Base-by-base conservation (phyloP, 495 filamentous ascomycete species). In the Barbatosphaeria neglecta region DNA sequence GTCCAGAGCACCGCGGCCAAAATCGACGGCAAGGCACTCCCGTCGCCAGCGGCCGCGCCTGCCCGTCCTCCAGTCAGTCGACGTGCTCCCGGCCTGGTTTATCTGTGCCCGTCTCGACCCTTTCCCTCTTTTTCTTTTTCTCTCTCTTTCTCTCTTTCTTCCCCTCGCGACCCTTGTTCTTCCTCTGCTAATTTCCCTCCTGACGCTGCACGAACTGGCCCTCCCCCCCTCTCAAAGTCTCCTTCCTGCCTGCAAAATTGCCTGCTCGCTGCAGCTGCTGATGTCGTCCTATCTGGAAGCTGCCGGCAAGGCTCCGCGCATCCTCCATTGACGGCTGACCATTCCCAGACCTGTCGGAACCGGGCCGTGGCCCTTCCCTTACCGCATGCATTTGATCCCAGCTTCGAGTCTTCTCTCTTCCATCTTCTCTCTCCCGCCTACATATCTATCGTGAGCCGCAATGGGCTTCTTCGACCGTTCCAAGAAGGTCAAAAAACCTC, bases 391-490 rank as follows among this genome's bases (percentile, higher is more conserved):
- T 13, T 13, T 13, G 27, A 31, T 31, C 3, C 8, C 9, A 31
- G 27, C 27, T 31, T 31, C 22, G 18, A 41, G 10, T 20, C 18
- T 20, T 20, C 11, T 13, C 10, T 11, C 38, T 41, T 18, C 38
- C 22, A 4, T 4, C n/a, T 11, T 6, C 13, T 5, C 18, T 20
- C 18, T 5, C 7, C 6, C 17, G 18, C 18, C 39, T 6, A 24
- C 39, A 16, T 16, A 31, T 17, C 33, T n/a, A n/a, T n/a, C n/a
- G n/a, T 45, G 43, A 49, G 40, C 50, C 53, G 51, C 41, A 49
- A 74, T 74, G 70, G 65, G 65, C 20, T 64, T 72, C 57, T 72
- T 73, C 45, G 53, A 54, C 23, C 59, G 64, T 38, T 68, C 64
- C 42, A 72, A 66, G 52, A 70, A 70, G 57, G 61, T 47, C 48